Percentiles rank a stretch among this genome's conserved stretches.
These are phyloP conservation scores for Tremellales sp. DNA, from an alignment of 1,284 basidiomycete species.

Conservation along the genomic window DNA sequence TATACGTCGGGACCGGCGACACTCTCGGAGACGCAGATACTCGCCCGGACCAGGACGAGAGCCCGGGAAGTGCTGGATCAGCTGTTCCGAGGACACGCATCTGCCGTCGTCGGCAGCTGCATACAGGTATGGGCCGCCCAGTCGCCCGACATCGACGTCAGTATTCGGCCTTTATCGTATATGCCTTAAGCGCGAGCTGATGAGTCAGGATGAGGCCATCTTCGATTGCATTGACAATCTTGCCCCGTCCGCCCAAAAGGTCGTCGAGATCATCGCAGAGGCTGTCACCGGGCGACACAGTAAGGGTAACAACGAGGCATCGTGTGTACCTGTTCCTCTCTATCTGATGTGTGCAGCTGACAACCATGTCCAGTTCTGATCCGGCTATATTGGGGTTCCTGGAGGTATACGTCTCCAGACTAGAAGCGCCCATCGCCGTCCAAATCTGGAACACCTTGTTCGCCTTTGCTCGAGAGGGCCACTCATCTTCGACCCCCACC, in stretches of 20 bases:
- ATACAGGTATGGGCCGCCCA: conserved; percentile 34
- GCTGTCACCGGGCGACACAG: conserved; percentile 37
- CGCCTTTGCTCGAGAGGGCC: conserved; percentile 73
- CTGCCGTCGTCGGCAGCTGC: conserved; percentile 67
- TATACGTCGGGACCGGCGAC: background rate
- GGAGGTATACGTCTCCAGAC: conserved; percentile 74
- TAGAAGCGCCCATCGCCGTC: conserved; percentile 83
- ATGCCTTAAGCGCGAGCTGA: background rate
- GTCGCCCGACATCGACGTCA: conserved; percentile 27
- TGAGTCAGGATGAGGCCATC: conserved; percentile 50
- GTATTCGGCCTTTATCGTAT: conserved; percentile 2
- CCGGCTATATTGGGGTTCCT: conserved; percentile 58
- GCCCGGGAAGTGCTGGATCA: conserved; percentile 77
- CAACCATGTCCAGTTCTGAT: conserved; percentile 54
- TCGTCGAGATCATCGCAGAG: conserved; percentile 87
- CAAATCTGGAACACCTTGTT: conserved; percentile 86
- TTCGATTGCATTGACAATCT: conserved; percentile 82
- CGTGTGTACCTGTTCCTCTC: conserved; percentile 7
- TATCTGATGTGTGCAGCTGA: conserved; percentile 39
- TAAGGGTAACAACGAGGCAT: conserved; percentile 6
- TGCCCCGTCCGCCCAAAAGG: conserved; percentile 77
- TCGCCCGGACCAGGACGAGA: conserved; percentile 52
- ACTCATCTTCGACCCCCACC: conserved; percentile 58
- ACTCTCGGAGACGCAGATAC: conserved; percentile 40
- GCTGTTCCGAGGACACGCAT: conserved; percentile 72